Percentiles rank a stretch among this genome's conserved stretches.
Evolutionary conservation across 257 asterid species (phyloP).

Genomic region (Fraxinus pennsylvanica): DNA sequence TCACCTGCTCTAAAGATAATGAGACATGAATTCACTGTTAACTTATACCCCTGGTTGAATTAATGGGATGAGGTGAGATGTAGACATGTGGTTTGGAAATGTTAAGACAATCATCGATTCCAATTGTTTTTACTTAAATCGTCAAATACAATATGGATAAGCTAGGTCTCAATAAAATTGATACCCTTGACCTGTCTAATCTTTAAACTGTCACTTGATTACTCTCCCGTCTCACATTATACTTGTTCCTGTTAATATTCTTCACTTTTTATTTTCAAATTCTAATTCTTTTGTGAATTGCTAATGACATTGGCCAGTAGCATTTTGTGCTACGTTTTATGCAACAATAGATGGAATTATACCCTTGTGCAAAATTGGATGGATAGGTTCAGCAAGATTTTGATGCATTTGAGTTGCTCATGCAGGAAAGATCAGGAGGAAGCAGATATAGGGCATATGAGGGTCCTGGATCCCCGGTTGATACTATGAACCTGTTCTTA

Average conservation of each 20-base stretch:
- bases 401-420: conserved; percentile 35
- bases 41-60: background rate
- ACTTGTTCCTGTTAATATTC: background rate
- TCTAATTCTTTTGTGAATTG: background rate
- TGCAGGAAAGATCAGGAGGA: conserved; percentile 78
- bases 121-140: background rate
- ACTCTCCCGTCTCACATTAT: background rate
- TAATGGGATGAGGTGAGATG: background rate
- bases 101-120: background rate
- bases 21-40: background rate
- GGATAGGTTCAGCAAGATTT: conserved; percentile 8
- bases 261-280: background rate
- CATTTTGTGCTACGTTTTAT: background rate
- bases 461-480: conserved; percentile 75
- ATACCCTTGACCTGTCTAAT: background rate
- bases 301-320: background rate
- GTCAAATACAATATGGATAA: conserved; percentile 1
- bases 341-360: background rate
- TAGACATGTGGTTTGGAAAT: background rate
- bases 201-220: conserved; percentile 10
- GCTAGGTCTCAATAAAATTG: background rate
- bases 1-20: background rate
- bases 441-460: conserved; percentile 62
- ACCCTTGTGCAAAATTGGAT: conserved; percentile 14
- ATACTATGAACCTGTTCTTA: conserved; percentile 28